Percentiles rank a stretch among this genome's conserved stretches.
Evolutionary conservation across 768 basidiomycete genomes (phyloP).

Genomic region (Termitomyces sp.): DNA sequence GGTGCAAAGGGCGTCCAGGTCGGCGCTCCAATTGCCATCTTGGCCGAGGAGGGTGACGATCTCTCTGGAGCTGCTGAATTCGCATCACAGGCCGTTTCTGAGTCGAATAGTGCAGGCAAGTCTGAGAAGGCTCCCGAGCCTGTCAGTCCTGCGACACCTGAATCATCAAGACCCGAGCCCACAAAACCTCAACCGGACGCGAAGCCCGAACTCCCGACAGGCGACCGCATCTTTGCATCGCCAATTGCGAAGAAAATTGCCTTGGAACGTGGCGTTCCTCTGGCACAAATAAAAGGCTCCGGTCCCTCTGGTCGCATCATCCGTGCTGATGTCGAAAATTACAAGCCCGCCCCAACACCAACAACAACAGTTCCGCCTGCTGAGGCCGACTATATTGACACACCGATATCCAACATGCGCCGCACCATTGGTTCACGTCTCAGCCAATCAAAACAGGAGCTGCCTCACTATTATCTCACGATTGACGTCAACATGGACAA

Average conservation of each 20-base stretch:
- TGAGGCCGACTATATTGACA: constrained; percentile 77
- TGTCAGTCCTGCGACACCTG: constrained; percentile 10
- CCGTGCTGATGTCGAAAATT: constrained; percentile 92
- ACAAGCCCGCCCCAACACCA: constrained; percentile 51
- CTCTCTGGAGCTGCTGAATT: constrained; percentile 74
- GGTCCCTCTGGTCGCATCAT: constrained; percentile 94
- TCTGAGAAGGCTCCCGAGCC: constrained; percentile 18
- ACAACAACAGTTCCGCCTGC: constrained; percentile 41
- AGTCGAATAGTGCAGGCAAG: constrained; percentile 27
- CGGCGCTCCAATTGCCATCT: constrained; percentile 84
- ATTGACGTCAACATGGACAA: constrained; percentile 96
- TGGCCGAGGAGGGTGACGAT: constrained; percentile 95
- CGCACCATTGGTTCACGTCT: constrained; percentile 88
- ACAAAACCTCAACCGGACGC: constrained; percentile 31
- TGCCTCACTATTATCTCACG: constrained; percentile 98
- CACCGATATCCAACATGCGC: constrained; percentile 91
- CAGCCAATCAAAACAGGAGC: constrained; percentile 86
- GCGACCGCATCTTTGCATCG: constrained; percentile 88
- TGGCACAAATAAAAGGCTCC: constrained; percentile 85
- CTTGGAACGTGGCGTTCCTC: constrained; percentile 86
- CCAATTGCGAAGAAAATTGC: constrained; percentile 98
- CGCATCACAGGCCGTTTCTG: constrained; percentile 55
- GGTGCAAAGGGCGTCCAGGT: constrained; percentile 86
- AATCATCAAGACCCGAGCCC: constrained; percentile 25
- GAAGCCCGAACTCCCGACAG: constrained; percentile 52